These are phyloP conservation scores for Hypholoma sublateritium DNA, from an alignment of 768 basidiomycete genomes.

Conservation along the genomic window DNA sequence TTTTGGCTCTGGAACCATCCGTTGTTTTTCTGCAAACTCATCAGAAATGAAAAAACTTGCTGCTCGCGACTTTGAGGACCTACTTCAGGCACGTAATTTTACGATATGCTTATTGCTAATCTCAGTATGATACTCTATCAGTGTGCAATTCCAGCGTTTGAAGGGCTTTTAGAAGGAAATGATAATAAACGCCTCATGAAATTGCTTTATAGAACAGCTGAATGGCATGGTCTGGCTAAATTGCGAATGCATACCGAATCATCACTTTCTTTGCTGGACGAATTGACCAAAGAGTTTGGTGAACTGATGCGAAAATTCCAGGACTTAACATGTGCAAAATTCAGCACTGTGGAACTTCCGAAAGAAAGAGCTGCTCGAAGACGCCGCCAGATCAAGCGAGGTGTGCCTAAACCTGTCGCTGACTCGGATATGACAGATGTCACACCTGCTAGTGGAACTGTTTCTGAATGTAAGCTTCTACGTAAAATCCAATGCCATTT, in stretches of 20 bases:
- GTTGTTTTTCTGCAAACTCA: background rate
- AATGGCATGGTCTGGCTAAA: constrained; percentile 36
- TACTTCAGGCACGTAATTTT: background rate
- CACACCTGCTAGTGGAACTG: background rate
- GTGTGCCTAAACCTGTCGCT: background rate
- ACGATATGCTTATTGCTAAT: too few relatives aligned
- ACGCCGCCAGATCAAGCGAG: constrained; percentile 4
- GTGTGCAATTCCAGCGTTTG: constrained; percentile 37
- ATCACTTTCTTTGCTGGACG: constrained; percentile 23
- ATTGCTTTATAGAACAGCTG: constrained; percentile 25
- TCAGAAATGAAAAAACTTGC: constrained; percentile 11
- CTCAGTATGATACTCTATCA: constrained; percentile 3
- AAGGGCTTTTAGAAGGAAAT: constrained; percentile 29
- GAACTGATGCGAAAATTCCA: constrained; percentile 30
- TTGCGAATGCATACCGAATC: constrained; percentile 28
- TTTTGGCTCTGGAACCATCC: constrained; percentile 20
- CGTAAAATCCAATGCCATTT: too few relatives aligned
- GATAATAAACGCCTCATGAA: constrained; percentile 19
- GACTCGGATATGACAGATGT: background rate
- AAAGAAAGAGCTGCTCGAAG: constrained; percentile 32
- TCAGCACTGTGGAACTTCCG: constrained; percentile 35
- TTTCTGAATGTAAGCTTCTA: background rate
- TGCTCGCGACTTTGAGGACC: constrained; percentile 6
- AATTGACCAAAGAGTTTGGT: constrained; percentile 28
- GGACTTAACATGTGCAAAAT: constrained; percentile 21